Base-by-base conservation (phyloP, 495 filamentous ascomycete species). In the Podospora didyma region DNA sequence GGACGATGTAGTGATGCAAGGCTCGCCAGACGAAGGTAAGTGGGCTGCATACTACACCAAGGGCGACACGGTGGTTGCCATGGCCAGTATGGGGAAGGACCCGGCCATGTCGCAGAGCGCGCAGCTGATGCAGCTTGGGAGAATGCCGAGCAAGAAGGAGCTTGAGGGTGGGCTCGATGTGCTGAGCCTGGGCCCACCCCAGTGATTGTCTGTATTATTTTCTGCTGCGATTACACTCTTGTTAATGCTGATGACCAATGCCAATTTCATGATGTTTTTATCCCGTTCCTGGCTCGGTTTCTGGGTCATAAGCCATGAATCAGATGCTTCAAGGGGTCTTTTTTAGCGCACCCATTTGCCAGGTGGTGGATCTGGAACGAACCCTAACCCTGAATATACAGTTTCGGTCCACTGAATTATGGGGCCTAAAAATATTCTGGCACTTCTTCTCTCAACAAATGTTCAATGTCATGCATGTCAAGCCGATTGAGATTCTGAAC, bases 1-100 rank as follows among this genome's bases (percentile, higher is more conserved):
- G 76, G 95, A 98, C 62, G 90, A 93, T 62, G 59, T 97, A 12
- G 74, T 96, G 2, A 41, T 97, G 22, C 73, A 85, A 49, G 92
- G 92, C 1, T 78, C 91, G 53, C 82, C 86, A 3, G 90, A 89
- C 17, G 84, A 95, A 56, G 84, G 79, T 22, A 94, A 90, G 67
- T 98, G 94, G 64, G 86, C 85, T 10, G 94, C 91, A 1, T 98
- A 86, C 71, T 98, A 96, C 64, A 83, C 80, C 17, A 88, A 89
- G 62, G 95, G 89, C 0, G 89, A 96, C 42, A 87, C 82, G 0
- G 86, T 97, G n/a, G 88, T 96, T 21, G 95, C 94, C 3, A 89
- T 97, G 62, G 91, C 91, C 0, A 90, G 81, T 54, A 96, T 96
- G 91, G 84, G 84, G 57, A 84, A 86, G 73, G 94, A 98, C 73